phyloP scores from a whole-genome alignment of 257 asterid genomes.

The Ehretia macrophylla region DNA sequence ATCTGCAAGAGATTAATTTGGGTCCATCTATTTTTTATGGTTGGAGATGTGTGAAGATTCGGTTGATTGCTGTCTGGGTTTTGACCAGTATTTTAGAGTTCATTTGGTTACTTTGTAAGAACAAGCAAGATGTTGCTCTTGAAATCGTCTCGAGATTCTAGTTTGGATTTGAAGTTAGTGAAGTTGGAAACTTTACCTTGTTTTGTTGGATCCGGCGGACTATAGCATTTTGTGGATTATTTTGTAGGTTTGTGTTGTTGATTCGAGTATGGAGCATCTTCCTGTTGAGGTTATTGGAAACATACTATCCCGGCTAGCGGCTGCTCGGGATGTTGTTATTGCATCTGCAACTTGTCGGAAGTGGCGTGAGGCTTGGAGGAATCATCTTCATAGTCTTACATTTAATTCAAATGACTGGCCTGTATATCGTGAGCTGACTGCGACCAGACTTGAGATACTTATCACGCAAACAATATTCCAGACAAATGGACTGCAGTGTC shows the following conservation, averaged over 20 bases:
- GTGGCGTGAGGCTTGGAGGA: conserved; percentile 82
- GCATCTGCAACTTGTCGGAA: conserved; percentile 88
- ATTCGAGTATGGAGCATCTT: conserved; percentile 60
- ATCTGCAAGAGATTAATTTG: too few species aligned
- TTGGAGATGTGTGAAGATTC: background rate
- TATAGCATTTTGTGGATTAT: background rate
- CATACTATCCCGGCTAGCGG: conserved; percentile 68
- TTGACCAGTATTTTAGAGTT: too few species aligned
- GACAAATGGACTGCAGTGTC: conserved; percentile 63
- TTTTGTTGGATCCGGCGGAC: background rate
- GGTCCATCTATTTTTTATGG: too few species aligned
- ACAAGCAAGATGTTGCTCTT: too few species aligned
- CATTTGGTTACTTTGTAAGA: too few species aligned
- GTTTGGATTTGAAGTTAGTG: too few species aligned
- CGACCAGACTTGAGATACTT: conserved; percentile 65
- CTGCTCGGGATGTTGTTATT: conserved; percentile 79
- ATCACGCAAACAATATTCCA: conserved; percentile 78
- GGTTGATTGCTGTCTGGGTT: background rate
- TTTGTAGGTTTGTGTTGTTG: conserved; percentile 4
- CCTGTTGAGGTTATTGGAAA: conserved; percentile 95
- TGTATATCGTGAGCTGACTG: conserved; percentile 57
- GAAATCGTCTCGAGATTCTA: too few species aligned
- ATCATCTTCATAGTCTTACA: conserved; percentile 67
- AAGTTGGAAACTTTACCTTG: too few species aligned
- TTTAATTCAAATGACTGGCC: conserved; percentile 87